Evolutionary conservation across 2,329 filamentous ascomycete genomes (phyloP).

Genomic region (Venturia asperata): DNA sequence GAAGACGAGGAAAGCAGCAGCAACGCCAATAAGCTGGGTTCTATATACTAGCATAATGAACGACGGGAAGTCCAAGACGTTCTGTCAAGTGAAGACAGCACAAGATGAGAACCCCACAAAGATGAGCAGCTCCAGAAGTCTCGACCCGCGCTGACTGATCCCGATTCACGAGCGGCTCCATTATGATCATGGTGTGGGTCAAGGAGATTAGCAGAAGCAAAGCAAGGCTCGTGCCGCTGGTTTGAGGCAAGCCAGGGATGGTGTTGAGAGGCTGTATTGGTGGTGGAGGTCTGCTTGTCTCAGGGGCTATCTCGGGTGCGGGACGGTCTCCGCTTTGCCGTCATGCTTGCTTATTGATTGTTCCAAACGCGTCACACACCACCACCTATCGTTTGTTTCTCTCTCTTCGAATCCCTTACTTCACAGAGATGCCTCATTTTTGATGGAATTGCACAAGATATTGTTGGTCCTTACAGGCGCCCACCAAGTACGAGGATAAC

Average conservation of each 20-base stretch:
- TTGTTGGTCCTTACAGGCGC: no score
- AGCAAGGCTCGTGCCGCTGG: neutral
- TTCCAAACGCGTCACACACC: no score
- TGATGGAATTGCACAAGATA: no score
- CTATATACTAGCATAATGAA: slow-evolving; percentile 2
- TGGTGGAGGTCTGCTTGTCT: neutral
- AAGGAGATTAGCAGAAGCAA: neutral
- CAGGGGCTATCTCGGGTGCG: neutral
- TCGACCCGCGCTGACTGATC: neutral
- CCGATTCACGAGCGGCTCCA: neutral
- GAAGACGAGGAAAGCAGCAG: neutral
- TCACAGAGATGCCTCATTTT: no score
- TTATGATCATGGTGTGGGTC: neutral
- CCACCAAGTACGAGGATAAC: no score
- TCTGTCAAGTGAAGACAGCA: neutral
- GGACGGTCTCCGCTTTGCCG: neutral
- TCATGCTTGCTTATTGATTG: no score
- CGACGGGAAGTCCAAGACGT: neutral
- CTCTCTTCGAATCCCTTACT: no score
- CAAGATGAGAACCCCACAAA: slow-evolving; percentile 1
- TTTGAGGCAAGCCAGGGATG: neutral
- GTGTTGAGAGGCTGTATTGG: neutral
- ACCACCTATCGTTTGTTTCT: no score
- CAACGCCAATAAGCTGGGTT: neutral
- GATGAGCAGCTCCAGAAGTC: neutral